A percentile compares a stretch with the other conserved stretches of the same genome.
phyloP scores from a whole-genome alignment of 768 basidiomycete species.

The Gymnopilus dilepis region DNA sequence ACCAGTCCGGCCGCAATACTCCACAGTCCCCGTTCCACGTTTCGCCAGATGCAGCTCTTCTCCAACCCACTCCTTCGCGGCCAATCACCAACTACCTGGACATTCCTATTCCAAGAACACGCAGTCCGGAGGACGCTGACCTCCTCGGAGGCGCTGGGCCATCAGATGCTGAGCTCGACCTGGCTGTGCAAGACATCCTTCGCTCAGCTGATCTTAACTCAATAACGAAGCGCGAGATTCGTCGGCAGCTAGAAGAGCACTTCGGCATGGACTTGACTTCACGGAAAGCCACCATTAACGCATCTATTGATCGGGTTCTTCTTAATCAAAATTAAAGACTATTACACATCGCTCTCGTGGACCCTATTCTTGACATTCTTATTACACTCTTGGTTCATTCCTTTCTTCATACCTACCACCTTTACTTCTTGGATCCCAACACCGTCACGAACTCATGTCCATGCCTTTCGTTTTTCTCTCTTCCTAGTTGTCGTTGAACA shows the following conservation, averaged over 20 bases:
- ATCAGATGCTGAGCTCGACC: conserved; percentile 74
- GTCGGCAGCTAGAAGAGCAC: conserved; percentile 79
- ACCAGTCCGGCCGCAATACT: conserved; percentile 80
- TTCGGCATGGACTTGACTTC: conserved; percentile 80
- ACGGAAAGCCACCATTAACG: conserved; percentile 77
- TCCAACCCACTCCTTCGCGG: conserved; percentile 70
- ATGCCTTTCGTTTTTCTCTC: conserved; percentile 19
- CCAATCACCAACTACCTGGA: conserved; percentile 82
- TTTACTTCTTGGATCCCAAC: conserved; percentile 23
- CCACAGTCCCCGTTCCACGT: conserved; percentile 56
- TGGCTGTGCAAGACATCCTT: conserved; percentile 74
- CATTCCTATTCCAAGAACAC: conserved; percentile 60
- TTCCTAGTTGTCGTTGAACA: conserved; percentile 18
- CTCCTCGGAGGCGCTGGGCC: conserved; percentile 46
- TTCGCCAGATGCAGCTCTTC: conserved; percentile 41
- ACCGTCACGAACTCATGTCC: conserved; percentile 24
- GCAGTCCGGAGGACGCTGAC: conserved; percentile 59
- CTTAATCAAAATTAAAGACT: conserved; percentile 47
- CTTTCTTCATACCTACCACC: background rate
- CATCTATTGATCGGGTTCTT: conserved; percentile 75
- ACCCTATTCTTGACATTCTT: conserved; percentile 19
- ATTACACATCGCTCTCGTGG: conserved; percentile 14
- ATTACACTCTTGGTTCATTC: conserved; percentile 4
- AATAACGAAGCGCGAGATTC: conserved; percentile 91
- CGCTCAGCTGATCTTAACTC: conserved; percentile 83